Conservation (phyloP, 139 green algal species). For the Pleodorina starrii region DNA sequence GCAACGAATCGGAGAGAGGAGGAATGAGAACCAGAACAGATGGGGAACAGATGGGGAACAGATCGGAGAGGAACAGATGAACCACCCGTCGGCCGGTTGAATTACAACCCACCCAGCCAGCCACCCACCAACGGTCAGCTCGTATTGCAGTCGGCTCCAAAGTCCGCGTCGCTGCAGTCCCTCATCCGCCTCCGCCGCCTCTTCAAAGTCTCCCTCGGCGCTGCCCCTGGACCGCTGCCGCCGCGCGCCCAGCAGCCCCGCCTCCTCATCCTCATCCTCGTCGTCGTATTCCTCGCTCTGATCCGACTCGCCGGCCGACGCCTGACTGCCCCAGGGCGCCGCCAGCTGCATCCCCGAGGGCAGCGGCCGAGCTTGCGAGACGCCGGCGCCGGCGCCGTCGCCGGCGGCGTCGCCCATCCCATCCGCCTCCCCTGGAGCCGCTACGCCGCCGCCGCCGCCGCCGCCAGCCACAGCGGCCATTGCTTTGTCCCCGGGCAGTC, state of each 20-base stretch:
- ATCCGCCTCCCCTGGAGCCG: background rate
- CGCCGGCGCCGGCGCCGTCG: too few relatives aligned
- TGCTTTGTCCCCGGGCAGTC: background rate
- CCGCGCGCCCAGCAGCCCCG: background rate
- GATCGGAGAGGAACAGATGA: too few relatives aligned
- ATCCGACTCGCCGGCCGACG: background rate
- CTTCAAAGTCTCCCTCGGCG: background rate
- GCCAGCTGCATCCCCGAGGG: background rate
- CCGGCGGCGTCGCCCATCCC: background rate
- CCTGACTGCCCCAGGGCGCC: background rate
- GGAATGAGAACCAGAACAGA: too few relatives aligned
- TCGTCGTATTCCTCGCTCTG: background rate
- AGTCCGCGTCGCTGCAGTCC: background rate
- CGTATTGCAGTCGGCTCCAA: slow-evolving; percentile 54
- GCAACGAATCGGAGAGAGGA: too few relatives aligned
- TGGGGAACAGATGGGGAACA: too few relatives aligned
- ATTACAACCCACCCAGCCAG: too few relatives aligned
- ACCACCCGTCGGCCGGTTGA: too few relatives aligned
- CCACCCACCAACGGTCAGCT: slow-evolving; percentile 63
- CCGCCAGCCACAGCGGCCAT: background rate
- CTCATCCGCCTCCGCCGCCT: background rate
- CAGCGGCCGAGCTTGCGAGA: too few relatives aligned
- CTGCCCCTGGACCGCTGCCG: background rate
- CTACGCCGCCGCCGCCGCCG: background rate
- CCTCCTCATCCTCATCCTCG: background rate